phyloP scores from a whole-genome alignment of 768 basidiomycete genomes.

The Mycena olivaceomarginata region DNA sequence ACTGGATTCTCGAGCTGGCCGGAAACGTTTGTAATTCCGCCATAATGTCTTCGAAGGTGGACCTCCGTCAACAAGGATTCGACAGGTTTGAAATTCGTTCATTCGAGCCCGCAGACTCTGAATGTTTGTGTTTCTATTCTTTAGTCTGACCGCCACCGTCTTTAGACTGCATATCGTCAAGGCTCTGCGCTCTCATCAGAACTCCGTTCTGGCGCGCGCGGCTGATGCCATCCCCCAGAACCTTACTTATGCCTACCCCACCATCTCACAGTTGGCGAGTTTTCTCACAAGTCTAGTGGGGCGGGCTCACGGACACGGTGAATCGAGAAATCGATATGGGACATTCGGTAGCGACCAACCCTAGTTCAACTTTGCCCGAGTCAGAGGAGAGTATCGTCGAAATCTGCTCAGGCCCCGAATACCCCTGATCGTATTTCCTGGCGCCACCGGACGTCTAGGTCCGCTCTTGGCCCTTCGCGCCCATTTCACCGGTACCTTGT shows the following conservation, averaged over 20 bases:
- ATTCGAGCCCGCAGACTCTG: too few species aligned
- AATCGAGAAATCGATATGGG: too few species aligned
- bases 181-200: background rate
- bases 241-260: constrained; percentile 15
- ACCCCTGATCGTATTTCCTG: too few species aligned
- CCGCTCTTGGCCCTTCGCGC: too few species aligned
- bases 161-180: constrained; percentile 41
- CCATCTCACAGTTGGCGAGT: constrained; percentile 32
- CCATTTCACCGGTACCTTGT: too few species aligned
- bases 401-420: too few species aligned
- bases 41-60: constrained; percentile 27
- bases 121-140: background rate
- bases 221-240: constrained; percentile 9
- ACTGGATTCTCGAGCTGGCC: constrained; percentile 52
- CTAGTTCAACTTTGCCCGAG: too few species aligned
- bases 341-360: background rate
- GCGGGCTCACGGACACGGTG: background rate
- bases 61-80: constrained; percentile 58
- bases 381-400: too few species aligned
- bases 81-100: constrained; percentile 50
- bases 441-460: too few species aligned
- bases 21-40: constrained; percentile 35
- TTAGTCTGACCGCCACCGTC: constrained; percentile 53
- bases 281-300: constrained; percentile 1
- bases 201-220: background rate